Base-by-base conservation (phyloP, 2,329 filamentous ascomycete genomes). In the Pseudopyrenochaeta lycopersici region DNA sequence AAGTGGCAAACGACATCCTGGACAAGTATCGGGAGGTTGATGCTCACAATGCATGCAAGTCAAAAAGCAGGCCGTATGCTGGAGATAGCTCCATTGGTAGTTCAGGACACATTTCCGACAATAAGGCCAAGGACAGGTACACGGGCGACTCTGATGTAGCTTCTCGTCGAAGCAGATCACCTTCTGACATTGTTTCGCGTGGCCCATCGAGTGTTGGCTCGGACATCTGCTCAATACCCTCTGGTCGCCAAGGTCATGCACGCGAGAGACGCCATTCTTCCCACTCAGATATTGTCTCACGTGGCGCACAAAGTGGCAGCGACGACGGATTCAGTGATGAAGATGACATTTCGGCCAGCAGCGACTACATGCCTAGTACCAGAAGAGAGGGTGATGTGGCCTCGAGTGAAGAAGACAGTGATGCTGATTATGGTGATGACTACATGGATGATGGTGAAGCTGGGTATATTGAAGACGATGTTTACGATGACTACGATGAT, bases 1-100 rank as follows among this genome's bases (percentile, higher is more conserved):
- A 41, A 14, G 54, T 54, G 20, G 49, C 53, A n/a, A 44, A 51
- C 7, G 29, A 43, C 21, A 46, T 59, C 11, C 39, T 56, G 1
- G 51, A 54, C 21, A 20, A 6, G 5, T 39, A 49, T 31, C 31
- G 42, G 4, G 23, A 36, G 2, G 6, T 45, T n/a, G 41, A 53
- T 36, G 35, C 45, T 2, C 52, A 42, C 21, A 29, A 38, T 7
- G 21, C 35, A 5, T 29, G 23, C 23, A 27, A 27, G 23, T 9
- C 23, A 27, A 7, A 36, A 3, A 17, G 17, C 2, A 4, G n/a
- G 12, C 17, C n/a, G 6, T 4, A 36, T 17, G 33, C 7, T 7
- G 2, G 33, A n/a, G 17, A 7, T 17, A 17, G 33, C n/a, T 20
- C 46, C 31, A 23, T 29, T 15, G 40, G 27, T 32, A 29, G 40